Evolutionary conservation across 495 filamentous ascomycete genomes (phyloP).

Genomic region (Tuber aestivum): DNA sequence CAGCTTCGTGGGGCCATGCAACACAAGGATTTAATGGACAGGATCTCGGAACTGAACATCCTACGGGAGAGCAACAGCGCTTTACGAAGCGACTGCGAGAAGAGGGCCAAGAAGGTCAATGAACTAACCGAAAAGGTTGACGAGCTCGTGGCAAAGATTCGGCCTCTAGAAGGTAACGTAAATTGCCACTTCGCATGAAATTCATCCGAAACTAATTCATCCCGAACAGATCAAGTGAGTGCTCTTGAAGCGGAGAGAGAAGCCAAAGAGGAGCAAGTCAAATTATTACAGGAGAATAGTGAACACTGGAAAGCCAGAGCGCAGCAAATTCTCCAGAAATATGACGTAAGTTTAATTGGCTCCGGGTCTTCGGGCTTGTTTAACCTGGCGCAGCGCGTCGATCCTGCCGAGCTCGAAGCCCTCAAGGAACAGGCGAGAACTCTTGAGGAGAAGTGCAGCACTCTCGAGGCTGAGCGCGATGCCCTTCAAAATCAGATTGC

Average conservation of each 20-base stretch:
- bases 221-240: conserved; percentile 47
- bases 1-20: conserved; percentile 61
- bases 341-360: conserved; percentile 51
- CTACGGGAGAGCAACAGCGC: conserved; percentile 90
- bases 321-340: conserved; percentile 90
- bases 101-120: conserved; percentile 64
- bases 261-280: conserved; percentile 77
- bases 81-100: conserved; percentile 74
- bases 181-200: not conserved
- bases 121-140: conserved; percentile 69
- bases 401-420: conserved; percentile 82
- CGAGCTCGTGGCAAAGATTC: conserved; percentile 65
- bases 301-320: conserved; percentile 89
- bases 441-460: conserved; percentile 47
- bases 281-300: conserved; percentile 74
- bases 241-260: conserved; percentile 74
- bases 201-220: conserved; percentile 15
- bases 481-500: conserved; percentile 55
- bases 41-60: conserved; percentile 86
- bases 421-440: conserved; percentile 59
- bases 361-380: not conserved
- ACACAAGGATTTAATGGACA: conserved; percentile 85
- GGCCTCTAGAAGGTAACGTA: conserved; percentile 66
- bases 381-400: conserved; percentile 54
- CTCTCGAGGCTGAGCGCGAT: conserved; percentile 66